Evolutionary conservation across 176 grass and related monocot species (phyloP).

Genomic region (Alopecurus myosuroides): DNA sequence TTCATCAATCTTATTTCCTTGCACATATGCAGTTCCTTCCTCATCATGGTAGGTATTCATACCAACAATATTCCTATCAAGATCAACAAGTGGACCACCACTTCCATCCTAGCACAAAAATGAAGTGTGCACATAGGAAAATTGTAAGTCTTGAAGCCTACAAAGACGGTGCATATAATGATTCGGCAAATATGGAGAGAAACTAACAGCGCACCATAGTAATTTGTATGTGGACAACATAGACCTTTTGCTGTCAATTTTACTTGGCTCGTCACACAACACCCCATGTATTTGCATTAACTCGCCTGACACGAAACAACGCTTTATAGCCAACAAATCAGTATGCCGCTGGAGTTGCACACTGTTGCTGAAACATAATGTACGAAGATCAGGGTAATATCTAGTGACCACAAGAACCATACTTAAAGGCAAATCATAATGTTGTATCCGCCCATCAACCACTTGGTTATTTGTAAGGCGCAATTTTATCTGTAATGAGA

Average conservation of each 20-base stretch:
- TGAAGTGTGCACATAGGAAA: neutral
- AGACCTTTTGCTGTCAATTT: neutral
- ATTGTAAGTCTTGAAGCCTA: neutral
- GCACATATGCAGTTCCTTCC: neutral
- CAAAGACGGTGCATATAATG: neutral
- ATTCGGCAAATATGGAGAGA: neutral
- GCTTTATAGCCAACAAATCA: neutral
- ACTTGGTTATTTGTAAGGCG: neutral
- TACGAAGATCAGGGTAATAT: neutral
- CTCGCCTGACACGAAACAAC: neutral
- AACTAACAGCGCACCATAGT: neutral
- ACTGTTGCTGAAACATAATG: neutral
- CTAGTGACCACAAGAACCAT: neutral
- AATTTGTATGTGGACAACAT: neutral
- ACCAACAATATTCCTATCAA: neutral
- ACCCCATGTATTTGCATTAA: neutral
- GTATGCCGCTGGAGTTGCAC: neutral
- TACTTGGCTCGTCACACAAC: neutral
- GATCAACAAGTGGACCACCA: slow-evolving; percentile 4
- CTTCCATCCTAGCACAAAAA: neutral
- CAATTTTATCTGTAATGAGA: neutral
- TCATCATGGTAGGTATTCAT: neutral
- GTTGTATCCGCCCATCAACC: neutral
- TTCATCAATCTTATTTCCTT: neutral
- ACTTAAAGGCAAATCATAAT: neutral